Evolutionary conservation across 441 rosid species (phyloP), one percentile per base, ranked within the genome.

Genomic region (Gossypium aridum): DNA sequence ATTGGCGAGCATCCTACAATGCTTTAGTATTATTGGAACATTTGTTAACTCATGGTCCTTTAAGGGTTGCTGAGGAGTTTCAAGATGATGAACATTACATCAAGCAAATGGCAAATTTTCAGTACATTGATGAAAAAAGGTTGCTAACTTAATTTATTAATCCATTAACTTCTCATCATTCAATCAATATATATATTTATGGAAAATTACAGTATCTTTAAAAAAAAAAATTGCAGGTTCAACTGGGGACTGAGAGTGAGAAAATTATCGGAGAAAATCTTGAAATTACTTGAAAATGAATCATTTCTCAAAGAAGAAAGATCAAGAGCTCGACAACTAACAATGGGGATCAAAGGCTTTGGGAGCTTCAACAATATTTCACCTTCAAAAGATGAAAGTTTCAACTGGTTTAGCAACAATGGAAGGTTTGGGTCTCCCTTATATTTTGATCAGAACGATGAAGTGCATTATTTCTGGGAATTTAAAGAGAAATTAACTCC

Each of bases 11-110:
- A 55, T 79, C 86, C 7, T 87, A 86, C 84, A 90, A 89, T 79
- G 80, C 92, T n/a, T 71, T 89, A 28, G 77, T 85, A 47, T 64
- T 91, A 55, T 67, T 90, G 71, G 92, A 92, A 72, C 91, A 90
- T 77, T 78, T 91, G 62, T 73, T 89, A 39, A 71, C 91, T 2
- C 90, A 90, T 70, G 97, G 91, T 76, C 98, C 98, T 28, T 75
- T 85, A 26, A 85, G 97, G 65, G 79, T 84, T 54, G 84, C 85
- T 26, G 91, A 82, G 1, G 98, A 91, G 82, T 91, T 93, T 77
- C 85, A 83, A 51, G 51, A 70, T 9, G 87, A 90, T 63, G 85
- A 75, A 67, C 74, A 66, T 17, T 72, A 75, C 1, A 84, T 90
- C 22, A 62, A 80, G 51, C 85, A 83, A 65, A 86, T 79, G 55